Conservation (phyloP, 106 monocot species). For the Xerophyta viscosa region DNA sequence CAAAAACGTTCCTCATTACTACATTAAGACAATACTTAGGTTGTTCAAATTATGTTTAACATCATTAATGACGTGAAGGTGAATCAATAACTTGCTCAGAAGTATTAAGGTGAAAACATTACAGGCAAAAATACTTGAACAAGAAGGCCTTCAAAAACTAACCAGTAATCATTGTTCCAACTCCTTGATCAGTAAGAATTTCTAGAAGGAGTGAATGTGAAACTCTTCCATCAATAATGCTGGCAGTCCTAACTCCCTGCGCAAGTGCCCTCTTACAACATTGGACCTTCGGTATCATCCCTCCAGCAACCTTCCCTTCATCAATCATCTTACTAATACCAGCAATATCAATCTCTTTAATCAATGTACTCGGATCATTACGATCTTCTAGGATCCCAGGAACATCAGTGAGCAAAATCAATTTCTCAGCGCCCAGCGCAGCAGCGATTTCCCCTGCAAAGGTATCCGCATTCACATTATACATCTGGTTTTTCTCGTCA, state of each 20-base stretch:
- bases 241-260: constrained; percentile 81
- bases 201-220: constrained; percentile 83
- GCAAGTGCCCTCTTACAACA: constrained; percentile 79
- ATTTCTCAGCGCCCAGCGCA: constrained; percentile 79
- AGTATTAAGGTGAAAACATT: no score
- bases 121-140: background rate
- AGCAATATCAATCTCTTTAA: constrained; percentile 65
- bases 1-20: no score
- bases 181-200: constrained; percentile 85
- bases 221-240: constrained; percentile 83
- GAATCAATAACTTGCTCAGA: no score
- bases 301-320: constrained; percentile 80
- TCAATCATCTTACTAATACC: constrained; percentile 68
- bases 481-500: constrained; percentile 56
- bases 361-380: constrained; percentile 56
- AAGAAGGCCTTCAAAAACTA: constrained; percentile 11
- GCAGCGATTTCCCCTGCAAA: constrained; percentile 88
- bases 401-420: constrained; percentile 85
- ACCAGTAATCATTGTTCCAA: constrained; percentile 90
- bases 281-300: constrained; percentile 94
- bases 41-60: no score
- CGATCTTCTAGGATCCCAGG: constrained; percentile 63
- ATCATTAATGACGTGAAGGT: no score
- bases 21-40: no score
- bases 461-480: constrained; percentile 90